phyloP scores from a whole-genome alignment of 2,329 filamentous ascomycete species.

The Daldinia sp. region DNA sequence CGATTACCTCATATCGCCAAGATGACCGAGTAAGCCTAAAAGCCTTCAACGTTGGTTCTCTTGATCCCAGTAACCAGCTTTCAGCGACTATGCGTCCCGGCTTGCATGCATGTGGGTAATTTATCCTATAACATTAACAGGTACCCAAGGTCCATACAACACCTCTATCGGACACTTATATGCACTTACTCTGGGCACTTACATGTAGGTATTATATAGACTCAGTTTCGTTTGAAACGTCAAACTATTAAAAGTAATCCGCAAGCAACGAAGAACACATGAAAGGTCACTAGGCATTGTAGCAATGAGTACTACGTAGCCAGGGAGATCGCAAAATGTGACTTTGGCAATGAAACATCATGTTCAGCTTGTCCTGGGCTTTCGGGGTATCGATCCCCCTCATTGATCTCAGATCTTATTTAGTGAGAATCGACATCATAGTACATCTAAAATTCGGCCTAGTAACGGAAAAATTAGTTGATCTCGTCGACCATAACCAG shows the following conservation, averaged over 20 bases:
- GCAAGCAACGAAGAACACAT: constrained; percentile 10
- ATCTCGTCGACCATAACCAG: constrained; percentile 27
- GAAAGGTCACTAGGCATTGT: constrained; percentile 28
- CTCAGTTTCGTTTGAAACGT: constrained; percentile 18
- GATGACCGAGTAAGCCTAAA: neutral
- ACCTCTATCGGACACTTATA: constrained; percentile 6
- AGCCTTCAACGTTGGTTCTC: too few species aligned
- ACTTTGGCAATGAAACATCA: constrained; percentile 33
- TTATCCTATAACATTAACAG: neutral
- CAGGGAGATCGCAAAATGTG: constrained; percentile 33
- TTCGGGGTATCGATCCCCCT: constrained; percentile 28
- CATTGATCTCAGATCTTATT: constrained; percentile 36
- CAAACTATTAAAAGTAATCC: constrained; percentile 18
- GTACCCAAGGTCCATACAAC: neutral
- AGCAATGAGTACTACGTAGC: constrained; percentile 31
- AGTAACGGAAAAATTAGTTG: constrained; percentile 19
- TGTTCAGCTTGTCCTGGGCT: constrained; percentile 13
- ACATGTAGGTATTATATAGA: neutral
- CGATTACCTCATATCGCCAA: neutral
- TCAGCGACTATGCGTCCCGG: neutral
- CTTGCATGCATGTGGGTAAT: neutral
- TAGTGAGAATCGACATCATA: constrained; percentile 40
- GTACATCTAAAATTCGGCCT: constrained; percentile 32
- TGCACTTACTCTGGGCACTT: neutral
- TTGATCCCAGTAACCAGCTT: neutral